Conservation (phyloP, 2,329 filamentous ascomycete species). For the Fusarium oxysporum region DNA sequence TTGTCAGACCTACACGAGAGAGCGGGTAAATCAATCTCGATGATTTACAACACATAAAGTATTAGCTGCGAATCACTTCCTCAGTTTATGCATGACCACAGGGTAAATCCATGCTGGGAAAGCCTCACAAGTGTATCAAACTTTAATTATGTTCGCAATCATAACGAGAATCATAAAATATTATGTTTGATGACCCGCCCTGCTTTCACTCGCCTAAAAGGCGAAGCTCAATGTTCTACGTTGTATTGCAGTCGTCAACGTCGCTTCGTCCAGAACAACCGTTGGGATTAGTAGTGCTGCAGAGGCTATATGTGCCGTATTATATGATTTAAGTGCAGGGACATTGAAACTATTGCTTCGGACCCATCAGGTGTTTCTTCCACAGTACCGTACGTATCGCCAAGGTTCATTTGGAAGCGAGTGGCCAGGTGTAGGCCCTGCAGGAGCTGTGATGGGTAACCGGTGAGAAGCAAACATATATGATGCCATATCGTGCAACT, state of each 20-base stretch:
- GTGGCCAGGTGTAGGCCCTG: neutral
- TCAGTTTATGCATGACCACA: neutral
- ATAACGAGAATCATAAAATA: neutral
- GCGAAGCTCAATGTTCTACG: slow-evolving; percentile 13
- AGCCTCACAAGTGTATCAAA: neutral
- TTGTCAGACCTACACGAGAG: neutral
- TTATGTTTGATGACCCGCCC: neutral
- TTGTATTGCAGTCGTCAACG: slow-evolving; percentile 18
- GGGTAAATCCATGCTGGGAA: neutral
- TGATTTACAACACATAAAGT: neutral
- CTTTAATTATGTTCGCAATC: neutral
- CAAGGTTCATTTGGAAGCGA: neutral
- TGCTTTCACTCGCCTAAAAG: slow-evolving; percentile 1
- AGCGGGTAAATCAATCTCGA: neutral
- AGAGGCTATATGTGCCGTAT: slow-evolving; percentile 37
- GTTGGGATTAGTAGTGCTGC: slow-evolving; percentile 5
- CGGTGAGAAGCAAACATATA: neutral
- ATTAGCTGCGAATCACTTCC: slow-evolving; percentile 1
- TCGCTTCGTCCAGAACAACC: slow-evolving; percentile 17
- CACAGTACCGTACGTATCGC: neutral
- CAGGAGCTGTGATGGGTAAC: neutral
- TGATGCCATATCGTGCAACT: slow-evolving; percentile 13
- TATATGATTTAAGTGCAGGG: slow-evolving; percentile 33
- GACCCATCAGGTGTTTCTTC: slow-evolving; percentile 27
- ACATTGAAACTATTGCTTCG: slow-evolving; percentile 31